Base-by-base conservation (phyloP, 106 monocot species). In the Acorus calamus region DNA sequence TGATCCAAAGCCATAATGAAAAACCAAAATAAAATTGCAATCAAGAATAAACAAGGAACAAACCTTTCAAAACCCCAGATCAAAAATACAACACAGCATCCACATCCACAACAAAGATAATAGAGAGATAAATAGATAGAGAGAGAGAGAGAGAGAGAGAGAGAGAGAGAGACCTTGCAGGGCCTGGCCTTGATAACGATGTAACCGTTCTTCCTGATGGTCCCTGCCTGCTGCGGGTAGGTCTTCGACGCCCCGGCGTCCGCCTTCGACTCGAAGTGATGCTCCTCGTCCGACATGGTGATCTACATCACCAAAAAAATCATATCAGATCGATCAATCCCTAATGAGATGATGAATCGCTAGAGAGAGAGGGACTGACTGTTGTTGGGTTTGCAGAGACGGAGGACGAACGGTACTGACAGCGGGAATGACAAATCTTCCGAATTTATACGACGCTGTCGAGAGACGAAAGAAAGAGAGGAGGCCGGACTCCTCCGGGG, bases 211-310 rank as follows among this genome's bases (percentile, higher is more conserved):
- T 81, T 81, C 28, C 81, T 52, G 60, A 81, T 81, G n/a, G 77
- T 77, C 2, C 81, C 81, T 9, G 81, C 81, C 65, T 81, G 81
- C 81, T 81, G 81, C 7, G 81, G 81, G 59, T 77, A 81, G 12
- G 81, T 81, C 66, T 81, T 81, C 54, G 81, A 81, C 5, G 81
- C 81, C 0, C 81, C 81, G 7, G 81, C 76, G 51, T 81, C 81
- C 7, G 68, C 77, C 74, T 82, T 77, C 56, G 81, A 76, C 54
- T 81, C 81, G 72, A 81, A 81, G 51, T 81, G 81, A 53, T 81
- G 81, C 69, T 81, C 81, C 66, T 81, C 83, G 72, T 84, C 83
- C 54, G 84, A 84, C 84, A 84, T 84, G 41, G 28, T 28, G 28
- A 28, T 28, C 28, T 28, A 28, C 28, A 28, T 28, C 28, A 28